phyloP scores from a whole-genome alignment of 2,329 filamentous ascomycete genomes.

The Hymenoscyphus albidus region DNA sequence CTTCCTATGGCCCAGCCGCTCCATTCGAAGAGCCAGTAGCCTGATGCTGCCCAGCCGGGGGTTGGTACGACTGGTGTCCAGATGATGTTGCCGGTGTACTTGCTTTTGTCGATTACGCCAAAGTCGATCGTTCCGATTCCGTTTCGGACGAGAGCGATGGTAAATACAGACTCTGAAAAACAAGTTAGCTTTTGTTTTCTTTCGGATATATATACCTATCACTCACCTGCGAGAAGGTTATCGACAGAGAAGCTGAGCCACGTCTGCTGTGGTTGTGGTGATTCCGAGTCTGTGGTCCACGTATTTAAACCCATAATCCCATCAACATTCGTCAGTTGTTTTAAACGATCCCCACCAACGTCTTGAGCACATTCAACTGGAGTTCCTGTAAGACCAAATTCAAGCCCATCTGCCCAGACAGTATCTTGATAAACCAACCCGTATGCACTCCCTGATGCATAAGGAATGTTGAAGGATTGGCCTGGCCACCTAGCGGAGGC shows the following conservation, averaged over 20 bases:
- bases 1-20: constrained; percentile 44
- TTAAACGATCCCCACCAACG: constrained; percentile 14
- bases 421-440: constrained; percentile 23
- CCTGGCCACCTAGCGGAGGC: constrained; percentile 13
- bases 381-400: constrained; percentile 14
- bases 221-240: constrained; percentile 14
- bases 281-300: constrained; percentile 33
- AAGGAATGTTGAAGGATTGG: constrained; percentile 20
- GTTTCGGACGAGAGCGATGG: constrained; percentile 46
- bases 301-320: constrained; percentile 37
- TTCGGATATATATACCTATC: not conserved
- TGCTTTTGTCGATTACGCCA: constrained; percentile 48
- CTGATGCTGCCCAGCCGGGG: constrained; percentile 41
- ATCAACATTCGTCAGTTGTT: constrained; percentile 25
- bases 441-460: constrained; percentile 14
- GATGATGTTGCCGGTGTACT: constrained; percentile 49
- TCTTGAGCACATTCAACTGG: constrained; percentile 21
- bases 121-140: constrained; percentile 48
- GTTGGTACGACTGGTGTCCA: constrained; percentile 39
- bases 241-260: constrained; percentile 18
- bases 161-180: constrained; percentile 45
- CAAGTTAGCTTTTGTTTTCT: not conserved
- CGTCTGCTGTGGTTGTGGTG: constrained; percentile 21
- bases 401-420: constrained; percentile 15
- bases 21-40: constrained; percentile 52